These are phyloP conservation scores for Starmerella tilneyi DNA, from an alignment of 805 yeast genomes.

Conservation along the genomic window DNA sequence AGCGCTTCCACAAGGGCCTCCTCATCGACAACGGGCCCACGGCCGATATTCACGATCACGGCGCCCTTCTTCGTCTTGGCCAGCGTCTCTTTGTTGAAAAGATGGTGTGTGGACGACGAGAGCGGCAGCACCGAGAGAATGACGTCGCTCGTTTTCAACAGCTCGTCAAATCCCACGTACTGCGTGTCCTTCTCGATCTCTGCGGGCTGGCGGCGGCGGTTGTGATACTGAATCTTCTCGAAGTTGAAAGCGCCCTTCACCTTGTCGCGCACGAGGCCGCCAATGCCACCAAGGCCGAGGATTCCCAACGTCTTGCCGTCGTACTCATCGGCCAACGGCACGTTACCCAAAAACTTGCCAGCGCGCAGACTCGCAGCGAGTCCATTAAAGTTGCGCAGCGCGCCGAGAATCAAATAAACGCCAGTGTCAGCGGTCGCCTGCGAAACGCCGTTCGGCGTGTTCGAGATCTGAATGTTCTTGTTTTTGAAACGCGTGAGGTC, in stretches of 20 bases:
- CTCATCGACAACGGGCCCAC: constrained; percentile 54
- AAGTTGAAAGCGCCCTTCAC: constrained; percentile 40
- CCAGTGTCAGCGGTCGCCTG: constrained; percentile 51
- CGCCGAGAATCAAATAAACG: constrained; percentile 41
- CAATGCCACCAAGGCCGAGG: constrained; percentile 57
- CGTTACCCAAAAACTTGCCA: constrained; percentile 41
- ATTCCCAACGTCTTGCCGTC: constrained; percentile 46
- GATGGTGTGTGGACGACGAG: constrained; percentile 43
- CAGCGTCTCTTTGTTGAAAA: constrained; percentile 38
- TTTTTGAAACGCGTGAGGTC: constrained; percentile 37
- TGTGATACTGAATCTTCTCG: constrained; percentile 42
- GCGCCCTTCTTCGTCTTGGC: constrained; percentile 46
- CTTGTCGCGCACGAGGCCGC: constrained; percentile 46
- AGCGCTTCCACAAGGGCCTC: constrained; percentile 39
- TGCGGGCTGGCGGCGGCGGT: constrained; percentile 39
- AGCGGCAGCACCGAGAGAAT: constrained; percentile 44
- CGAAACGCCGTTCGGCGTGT: constrained; percentile 45
- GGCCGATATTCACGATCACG: constrained; percentile 47
- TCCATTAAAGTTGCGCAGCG: constrained; percentile 40
- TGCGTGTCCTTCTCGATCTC: constrained; percentile 41
- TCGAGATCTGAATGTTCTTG: constrained; percentile 40
- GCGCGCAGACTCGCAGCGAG: constrained; percentile 37
- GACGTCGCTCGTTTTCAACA: constrained; percentile 41
- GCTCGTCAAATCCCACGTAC: constrained; percentile 40
- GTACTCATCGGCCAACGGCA: constrained; percentile 41